Conservation (phyloP, 2,329 filamentous ascomycete species). For the Helotiales sp. region DNA sequence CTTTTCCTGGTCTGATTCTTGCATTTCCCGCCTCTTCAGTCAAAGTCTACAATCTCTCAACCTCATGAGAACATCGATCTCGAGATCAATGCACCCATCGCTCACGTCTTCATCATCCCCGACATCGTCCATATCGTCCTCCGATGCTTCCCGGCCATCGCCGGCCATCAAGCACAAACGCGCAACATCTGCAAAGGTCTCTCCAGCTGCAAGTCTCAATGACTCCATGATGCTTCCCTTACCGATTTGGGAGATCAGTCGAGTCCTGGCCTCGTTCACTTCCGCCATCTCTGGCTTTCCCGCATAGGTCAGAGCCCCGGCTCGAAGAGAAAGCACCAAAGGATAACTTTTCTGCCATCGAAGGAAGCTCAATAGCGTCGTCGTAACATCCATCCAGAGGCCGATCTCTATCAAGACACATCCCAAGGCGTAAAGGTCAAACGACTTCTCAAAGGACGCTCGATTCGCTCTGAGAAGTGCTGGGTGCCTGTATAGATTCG, state of each 20-base stretch:
- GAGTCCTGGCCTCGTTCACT: neutral
- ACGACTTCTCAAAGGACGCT: slow-evolving; percentile 8
- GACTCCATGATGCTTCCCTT: slow-evolving; percentile 4
- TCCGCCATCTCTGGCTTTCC: slow-evolving; percentile 6
- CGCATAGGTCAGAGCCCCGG: neutral
- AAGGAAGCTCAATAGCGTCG: neutral
- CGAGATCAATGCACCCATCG: slow-evolving; percentile 8
- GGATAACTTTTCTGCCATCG: neutral
- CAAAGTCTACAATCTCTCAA: slow-evolving; percentile 7
- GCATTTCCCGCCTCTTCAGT: too few species aligned
- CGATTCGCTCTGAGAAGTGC: slow-evolving; percentile 1
- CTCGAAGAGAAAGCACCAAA: neutral
- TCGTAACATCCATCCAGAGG: neutral
- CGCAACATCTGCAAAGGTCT: slow-evolving; percentile 5
- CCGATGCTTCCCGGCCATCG: neutral
- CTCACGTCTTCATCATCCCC: slow-evolving; percentile 3
- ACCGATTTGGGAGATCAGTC: neutral
- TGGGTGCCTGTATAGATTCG: slow-evolving; percentile 17
- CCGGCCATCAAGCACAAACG: slow-evolving; percentile 1
- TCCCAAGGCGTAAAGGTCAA: slow-evolving; percentile 24
- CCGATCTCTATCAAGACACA: slow-evolving; percentile 6
- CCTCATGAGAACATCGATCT: slow-evolving; percentile 6
- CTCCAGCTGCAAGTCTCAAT: slow-evolving; percentile 6
- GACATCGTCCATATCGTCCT: neutral
- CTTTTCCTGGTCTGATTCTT: too few species aligned